phyloP scores from a whole-genome alignment of 371 early-diverging fungal genomes.

The Zancudomyces culisetae region DNA sequence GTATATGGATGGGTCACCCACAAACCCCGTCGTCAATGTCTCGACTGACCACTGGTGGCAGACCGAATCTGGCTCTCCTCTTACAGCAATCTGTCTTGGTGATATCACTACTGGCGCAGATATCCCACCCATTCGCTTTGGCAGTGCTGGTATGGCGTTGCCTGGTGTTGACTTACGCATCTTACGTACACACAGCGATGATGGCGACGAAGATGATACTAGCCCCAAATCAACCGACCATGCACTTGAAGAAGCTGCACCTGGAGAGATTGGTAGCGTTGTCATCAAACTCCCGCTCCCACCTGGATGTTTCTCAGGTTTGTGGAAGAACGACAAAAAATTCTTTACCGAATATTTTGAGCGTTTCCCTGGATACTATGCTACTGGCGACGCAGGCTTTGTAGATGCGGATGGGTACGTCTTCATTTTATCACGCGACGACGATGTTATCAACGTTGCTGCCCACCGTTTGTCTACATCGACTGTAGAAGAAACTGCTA shows the following conservation, averaged over 20 bases:
- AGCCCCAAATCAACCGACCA: constrained; percentile 33
- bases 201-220: constrained; percentile 24
- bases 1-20: constrained; percentile 45
- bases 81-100: constrained; percentile 54
- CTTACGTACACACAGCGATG: constrained; percentile 27
- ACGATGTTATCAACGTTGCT: constrained; percentile 89
- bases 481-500: constrained; percentile 69
- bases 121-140: constrained; percentile 32
- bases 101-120: constrained; percentile 24
- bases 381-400: constrained; percentile 70
- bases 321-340: constrained; percentile 48
- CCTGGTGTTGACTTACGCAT: constrained; percentile 57
- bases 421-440: constrained; percentile 69
- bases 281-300: constrained; percentile 64
- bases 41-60: constrained; percentile 93
- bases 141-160: constrained; percentile 51
- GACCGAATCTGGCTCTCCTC: constrained; percentile 78
- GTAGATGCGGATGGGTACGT: constrained; percentile 62
- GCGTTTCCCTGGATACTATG: constrained; percentile 65
- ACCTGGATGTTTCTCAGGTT: constrained; percentile 51
- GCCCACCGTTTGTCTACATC: constrained; percentile 87
- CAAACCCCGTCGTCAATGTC: constrained; percentile 31
- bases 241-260: constrained; percentile 47
- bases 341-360: constrained; percentile 64
- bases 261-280: constrained; percentile 55